phyloP scores from a whole-genome alignment of 495 filamentous ascomycete species.

The Chaetomium fimeti region DNA sequence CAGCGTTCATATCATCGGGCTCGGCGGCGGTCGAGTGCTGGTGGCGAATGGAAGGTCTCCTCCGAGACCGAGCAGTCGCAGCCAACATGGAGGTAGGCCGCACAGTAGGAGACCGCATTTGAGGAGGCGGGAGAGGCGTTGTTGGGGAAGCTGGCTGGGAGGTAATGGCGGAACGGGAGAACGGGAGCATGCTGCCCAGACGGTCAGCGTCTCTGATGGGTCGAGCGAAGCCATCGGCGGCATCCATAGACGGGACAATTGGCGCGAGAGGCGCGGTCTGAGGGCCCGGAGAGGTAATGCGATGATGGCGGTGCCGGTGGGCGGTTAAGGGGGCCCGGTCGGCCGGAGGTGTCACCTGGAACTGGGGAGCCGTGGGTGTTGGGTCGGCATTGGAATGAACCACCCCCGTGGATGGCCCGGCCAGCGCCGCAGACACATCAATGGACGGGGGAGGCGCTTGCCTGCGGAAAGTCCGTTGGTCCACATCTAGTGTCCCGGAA shows the following conservation, averaged over 20 bases:
- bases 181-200: constrained; percentile 78
- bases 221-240: constrained; percentile 69
- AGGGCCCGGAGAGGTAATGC: constrained; percentile 51
- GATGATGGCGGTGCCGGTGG: constrained; percentile 59
- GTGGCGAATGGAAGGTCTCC: constrained; percentile 79
- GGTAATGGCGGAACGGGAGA: constrained; percentile 59
- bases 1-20: constrained; percentile 78
- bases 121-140: constrained; percentile 71
- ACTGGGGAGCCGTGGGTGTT: constrained; percentile 63
- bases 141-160: constrained; percentile 94
- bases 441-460: constrained; percentile 49
- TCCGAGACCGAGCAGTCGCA: constrained; percentile 45
- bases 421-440: constrained; percentile 46
- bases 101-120: constrained; percentile 52
- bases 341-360: constrained; percentile 68
- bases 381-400: constrained; percentile 48
- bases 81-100: constrained; percentile 52
- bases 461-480: constrained; percentile 47
- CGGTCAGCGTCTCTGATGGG: constrained; percentile 85
- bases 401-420: constrained; percentile 46
- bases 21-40: constrained; percentile 84
- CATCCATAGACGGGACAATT: constrained; percentile 70
- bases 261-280: constrained; percentile 64
- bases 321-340: constrained; percentile 65
- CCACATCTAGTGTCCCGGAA: constrained; percentile 46